Evolutionary conservation across 495 filamentous ascomycete genomes (phyloP), one percentile per base, ranked within the genome.

Genomic region (Hypoxylon rickii): DNA sequence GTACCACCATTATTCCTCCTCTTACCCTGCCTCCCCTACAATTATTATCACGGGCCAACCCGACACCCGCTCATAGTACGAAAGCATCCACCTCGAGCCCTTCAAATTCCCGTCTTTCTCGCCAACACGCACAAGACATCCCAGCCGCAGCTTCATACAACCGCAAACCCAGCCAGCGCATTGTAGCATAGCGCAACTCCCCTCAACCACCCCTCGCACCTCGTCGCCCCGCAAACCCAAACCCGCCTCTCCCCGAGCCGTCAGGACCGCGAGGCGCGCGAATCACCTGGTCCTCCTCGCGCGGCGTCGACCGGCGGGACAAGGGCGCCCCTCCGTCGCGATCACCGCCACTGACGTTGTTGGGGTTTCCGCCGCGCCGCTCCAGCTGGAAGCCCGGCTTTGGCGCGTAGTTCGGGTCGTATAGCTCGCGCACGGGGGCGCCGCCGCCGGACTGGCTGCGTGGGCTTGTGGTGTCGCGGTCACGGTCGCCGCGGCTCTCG

Each of bases 261-360:
- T 95, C 89, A 7, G 91, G 91, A 2, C 87, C 89, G 53, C 83
- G 79, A 16, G 91, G 91, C 62, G 73, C 72, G 24, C 91, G 84
- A 48, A 88, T 83, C 13, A 73, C 48, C 54, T 76, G 73, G 16
- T 80, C 75, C 34, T 73, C 79, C 69, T 72, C 73, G 71, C 71
- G 73, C 56, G 72, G 66, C 61, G 71, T 70, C 70, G 76, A 64
- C 64, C 79, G 53, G 47, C 75, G 66, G 51, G 73, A 63, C 8
- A 70, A 41, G 58, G 76, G 58, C 52, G 73, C 43, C 42, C 74
- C 66, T n/a, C 81, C 81, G 49, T 77, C 79, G 43, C 42, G 55
- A 26, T 61, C 81, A 48, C 77, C 79, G 43, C 42, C 53, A 26
- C 58, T 58, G 43, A 42, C 41, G 41, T 41, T 61, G 22, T 47